phyloP scores from a whole-genome alignment of 1,284 basidiomycete species.

The Exobasidium cylindrosporum region DNA sequence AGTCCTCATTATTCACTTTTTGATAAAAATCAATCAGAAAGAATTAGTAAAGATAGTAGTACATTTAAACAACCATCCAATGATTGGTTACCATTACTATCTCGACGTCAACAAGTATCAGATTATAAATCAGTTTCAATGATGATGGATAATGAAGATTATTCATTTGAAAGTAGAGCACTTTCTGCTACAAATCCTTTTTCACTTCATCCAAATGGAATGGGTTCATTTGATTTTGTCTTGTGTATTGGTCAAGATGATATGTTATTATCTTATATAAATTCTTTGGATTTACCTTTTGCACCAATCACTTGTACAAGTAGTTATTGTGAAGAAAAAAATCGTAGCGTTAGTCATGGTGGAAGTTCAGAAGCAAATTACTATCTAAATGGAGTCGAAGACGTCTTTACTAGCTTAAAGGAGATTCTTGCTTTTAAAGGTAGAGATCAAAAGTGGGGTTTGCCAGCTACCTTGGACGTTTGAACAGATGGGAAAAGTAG shows the following conservation, averaged over 20 bases:
- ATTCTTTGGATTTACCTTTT: constrained; percentile 47
- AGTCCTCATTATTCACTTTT: background rate
- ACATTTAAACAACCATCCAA: background rate
- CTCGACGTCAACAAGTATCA: background rate
- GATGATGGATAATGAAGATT: background rate
- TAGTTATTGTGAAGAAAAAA: background rate
- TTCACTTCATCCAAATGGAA: constrained; percentile 17
- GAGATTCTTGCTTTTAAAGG: constrained; percentile 9
- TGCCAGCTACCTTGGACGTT: constrained; percentile 2
- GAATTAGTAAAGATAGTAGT: background rate
- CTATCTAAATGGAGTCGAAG: constrained; percentile 5
- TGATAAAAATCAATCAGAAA: background rate
- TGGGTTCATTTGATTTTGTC: constrained; percentile 49
- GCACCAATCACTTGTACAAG: constrained; percentile 38
- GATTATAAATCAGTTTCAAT: background rate
- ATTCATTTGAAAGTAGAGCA: background rate
- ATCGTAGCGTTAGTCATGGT: background rate
- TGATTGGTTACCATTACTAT: background rate
- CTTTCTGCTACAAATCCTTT: background rate
- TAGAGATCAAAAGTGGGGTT: constrained; percentile 7
- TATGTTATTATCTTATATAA: constrained; percentile 46
- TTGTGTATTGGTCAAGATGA: constrained; percentile 51
- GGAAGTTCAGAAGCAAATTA: constrained; percentile 8
- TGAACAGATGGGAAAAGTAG: background rate
- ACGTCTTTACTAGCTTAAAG: background rate